Evolutionary conservation across 305 asterid genomes (phyloP), one percentile per base, ranked within the genome.

Genomic region (Fraxinus ornus): DNA sequence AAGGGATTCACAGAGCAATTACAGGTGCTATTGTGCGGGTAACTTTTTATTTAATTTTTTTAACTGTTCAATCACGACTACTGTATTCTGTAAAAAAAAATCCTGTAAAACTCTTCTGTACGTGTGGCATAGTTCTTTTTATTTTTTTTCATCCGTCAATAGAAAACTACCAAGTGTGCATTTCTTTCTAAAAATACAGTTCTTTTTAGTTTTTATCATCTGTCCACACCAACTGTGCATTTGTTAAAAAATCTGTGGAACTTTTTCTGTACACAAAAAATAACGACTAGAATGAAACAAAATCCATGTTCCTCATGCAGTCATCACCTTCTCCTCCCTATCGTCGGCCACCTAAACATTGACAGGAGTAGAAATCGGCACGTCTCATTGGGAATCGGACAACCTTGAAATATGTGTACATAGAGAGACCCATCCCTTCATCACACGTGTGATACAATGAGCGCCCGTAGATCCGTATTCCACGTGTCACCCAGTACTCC

Each of bases 301-400:
- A 70, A 70, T 70, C 75, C 75, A 68, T 68, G 76, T 10, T 30
- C 22, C 22, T 30, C 39, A 32, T 15, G 76, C 47, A 72, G 76
- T 15, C 13, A 72, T 71, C 47, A 17, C 15, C 24, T 15, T 72
- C 24, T 33, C 13, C 44, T 72, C 8, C 47, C 12, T 30, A 70
- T 66, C 36, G 74, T 28, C 36, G 30, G 74, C 74, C 74, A 66
- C 37, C 36, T 4, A 66, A 66, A 70, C 39, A 70, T 70, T 70
- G 75, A 70, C 39, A 13, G 75, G 75, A 33, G 47, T 17, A 32
- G 76, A 72, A 72, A 33, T 33, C 76, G 24, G 76, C 81, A 49
- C 75, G 76, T 79, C 82, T 84, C 92, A 87, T 86, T 71, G 90
- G 89, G 91, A 90, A 85, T 26, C 85, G 90, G 83, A 85, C 92